Percentiles rank a stretch among this genome's conserved stretches.
These are phyloP conservation scores for Alternaria viburni DNA, from an alignment of 2,329 filamentous ascomycete species.

Conservation along the genomic window DNA sequence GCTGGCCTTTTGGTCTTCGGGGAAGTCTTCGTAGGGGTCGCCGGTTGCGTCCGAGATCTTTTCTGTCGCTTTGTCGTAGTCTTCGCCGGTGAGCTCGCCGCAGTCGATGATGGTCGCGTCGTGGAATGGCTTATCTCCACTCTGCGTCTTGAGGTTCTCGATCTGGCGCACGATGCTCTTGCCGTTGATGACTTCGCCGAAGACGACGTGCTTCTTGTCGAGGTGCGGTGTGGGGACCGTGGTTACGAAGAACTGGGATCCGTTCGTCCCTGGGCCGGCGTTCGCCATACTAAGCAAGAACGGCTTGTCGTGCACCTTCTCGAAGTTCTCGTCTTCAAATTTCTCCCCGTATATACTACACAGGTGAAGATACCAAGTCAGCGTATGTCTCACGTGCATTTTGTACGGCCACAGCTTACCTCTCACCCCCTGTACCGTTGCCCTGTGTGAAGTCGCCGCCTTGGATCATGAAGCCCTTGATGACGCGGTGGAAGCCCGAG, in stretches of 20 bases:
- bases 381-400: neutral
- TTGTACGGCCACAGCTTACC: neutral
- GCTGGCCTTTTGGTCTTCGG: conserved; percentile 72
- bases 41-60: conserved; percentile 80
- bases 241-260: conserved; percentile 97
- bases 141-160: conserved; percentile 78
- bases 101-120: conserved; percentile 74
- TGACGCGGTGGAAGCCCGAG: conserved; percentile 91
- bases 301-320: conserved; percentile 86
- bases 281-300: conserved; percentile 98
- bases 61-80: conserved; percentile 69
- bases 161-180: conserved; percentile 90
- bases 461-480: conserved; percentile 99
- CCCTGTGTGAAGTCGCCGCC: conserved; percentile 95
- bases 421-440: conserved; percentile 95
- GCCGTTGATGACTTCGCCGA: conserved; percentile 90
- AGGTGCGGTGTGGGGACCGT: conserved; percentile 94
- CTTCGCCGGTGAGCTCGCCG: conserved; percentile 79
- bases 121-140: conserved; percentile 76
- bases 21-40: conserved; percentile 94
- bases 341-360: conserved; percentile 88
- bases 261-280: conserved; percentile 92
- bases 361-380: neutral
- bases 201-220: conserved; percentile 96
- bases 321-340: conserved; percentile 96